Evolutionary conservation across 768 basidiomycete genomes (phyloP).

Genomic region (Pleurotus cornucopiae): DNA sequence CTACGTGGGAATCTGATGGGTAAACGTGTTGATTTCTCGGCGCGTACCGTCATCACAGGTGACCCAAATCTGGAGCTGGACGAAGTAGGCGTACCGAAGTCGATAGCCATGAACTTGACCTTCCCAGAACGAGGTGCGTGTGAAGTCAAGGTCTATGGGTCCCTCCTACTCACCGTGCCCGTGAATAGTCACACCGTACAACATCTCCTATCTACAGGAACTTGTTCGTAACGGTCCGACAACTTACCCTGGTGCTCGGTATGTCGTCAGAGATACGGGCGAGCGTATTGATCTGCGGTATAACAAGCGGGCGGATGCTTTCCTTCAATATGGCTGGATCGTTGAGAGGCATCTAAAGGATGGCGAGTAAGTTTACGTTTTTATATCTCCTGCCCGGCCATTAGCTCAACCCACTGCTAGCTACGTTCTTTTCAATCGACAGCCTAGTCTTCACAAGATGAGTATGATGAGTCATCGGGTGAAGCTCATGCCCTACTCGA

Average conservation of each 20-base stretch:
- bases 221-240: slow-evolving; percentile 94
- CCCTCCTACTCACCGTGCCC: slow-evolving; percentile 8
- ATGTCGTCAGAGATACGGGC: slow-evolving; percentile 95
- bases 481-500: slow-evolving; percentile 96
- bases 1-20: slow-evolving; percentile 98
- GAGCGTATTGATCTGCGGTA: slow-evolving; percentile 96
- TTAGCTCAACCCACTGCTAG: slow-evolving; percentile 30
- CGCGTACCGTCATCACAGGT: slow-evolving; percentile 98
- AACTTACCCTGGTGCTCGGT: slow-evolving; percentile 92
- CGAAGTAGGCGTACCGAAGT: slow-evolving; percentile 93
- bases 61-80: slow-evolving; percentile 96
- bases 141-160: background rate
- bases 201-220: slow-evolving; percentile 90
- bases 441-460: slow-evolving; percentile 99
- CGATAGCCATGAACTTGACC: slow-evolving; percentile 96
- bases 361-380: slow-evolving; percentile 78
- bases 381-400: background rate
- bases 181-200: slow-evolving; percentile 87
- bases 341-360: slow-evolving; percentile 97
- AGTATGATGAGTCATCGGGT: slow-evolving; percentile 99
- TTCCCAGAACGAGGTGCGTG: slow-evolving; percentile 87
- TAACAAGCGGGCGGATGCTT: slow-evolving; percentile 93
- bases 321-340: slow-evolving; percentile 97
- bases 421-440: slow-evolving; percentile 94
- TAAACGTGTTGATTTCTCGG: slow-evolving; percentile 98